Conservation (phyloP, 306 rosid species). For the Quercus alba region DNA sequence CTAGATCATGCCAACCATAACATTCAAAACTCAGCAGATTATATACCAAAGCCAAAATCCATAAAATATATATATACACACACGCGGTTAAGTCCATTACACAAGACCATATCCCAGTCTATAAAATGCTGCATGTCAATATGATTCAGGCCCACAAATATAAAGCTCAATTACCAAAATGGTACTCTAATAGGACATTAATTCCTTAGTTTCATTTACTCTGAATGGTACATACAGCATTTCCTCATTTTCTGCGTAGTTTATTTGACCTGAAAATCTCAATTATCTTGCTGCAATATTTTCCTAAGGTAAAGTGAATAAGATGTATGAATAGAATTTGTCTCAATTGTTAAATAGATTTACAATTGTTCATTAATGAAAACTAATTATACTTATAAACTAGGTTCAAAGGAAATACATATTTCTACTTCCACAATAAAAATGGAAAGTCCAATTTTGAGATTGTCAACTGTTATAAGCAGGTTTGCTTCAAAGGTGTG, state of each 20-base stretch:
- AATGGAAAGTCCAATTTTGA: neutral
- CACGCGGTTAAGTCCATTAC: neutral
- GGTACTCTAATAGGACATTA: neutral
- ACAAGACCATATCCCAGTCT: neutral
- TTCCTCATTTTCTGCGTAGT: too few relatives aligned
- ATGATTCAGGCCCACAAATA: neutral
- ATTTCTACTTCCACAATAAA: neutral
- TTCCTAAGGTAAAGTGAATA: too few relatives aligned
- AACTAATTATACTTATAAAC: too few relatives aligned
- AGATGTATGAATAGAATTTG: too few relatives aligned
- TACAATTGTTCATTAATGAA: too few relatives aligned
- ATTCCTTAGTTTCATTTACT: neutral
- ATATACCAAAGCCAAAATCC: neutral
- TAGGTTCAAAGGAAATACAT: neutral
- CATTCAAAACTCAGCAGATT: neutral
- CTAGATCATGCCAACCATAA: neutral
- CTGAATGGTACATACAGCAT: neutral
- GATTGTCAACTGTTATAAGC: neutral
- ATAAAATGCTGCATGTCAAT: neutral
- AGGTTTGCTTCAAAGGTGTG: neutral
- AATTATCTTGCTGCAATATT: too few relatives aligned
- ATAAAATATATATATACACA: neutral
- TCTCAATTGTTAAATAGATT: too few relatives aligned
- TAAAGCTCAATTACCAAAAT: neutral
- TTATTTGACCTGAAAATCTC: too few relatives aligned